Conservation (phyloP, 352 stramenopile species). For the Halophytophthora batemanensis region DNA sequence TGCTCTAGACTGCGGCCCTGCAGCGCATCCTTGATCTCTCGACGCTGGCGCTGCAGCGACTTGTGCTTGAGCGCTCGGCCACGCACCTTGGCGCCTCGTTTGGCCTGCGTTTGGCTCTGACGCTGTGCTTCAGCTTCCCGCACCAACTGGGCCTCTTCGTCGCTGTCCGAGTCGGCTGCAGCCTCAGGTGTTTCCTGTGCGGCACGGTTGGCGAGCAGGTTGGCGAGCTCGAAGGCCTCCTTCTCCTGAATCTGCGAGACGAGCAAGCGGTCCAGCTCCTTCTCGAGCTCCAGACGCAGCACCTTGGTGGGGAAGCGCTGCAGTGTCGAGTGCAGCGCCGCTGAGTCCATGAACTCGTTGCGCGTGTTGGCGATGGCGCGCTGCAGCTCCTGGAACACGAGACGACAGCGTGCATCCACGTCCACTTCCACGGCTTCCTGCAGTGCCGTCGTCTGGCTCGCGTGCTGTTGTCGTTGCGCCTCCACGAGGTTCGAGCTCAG, state of each 20-base stretch:
- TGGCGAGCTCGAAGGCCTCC: slow-evolving; percentile 56
- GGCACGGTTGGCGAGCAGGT: slow-evolving; percentile 33
- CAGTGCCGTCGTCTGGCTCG: slow-evolving; percentile 18
- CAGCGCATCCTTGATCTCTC: slow-evolving; percentile 71
- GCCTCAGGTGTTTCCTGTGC: slow-evolving; percentile 5
- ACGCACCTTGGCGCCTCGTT: slow-evolving; percentile 39
- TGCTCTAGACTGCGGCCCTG: slow-evolving; percentile 62
- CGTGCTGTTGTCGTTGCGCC: slow-evolving; percentile 34
- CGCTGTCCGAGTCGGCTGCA: slow-evolving; percentile 68
- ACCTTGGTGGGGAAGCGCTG: slow-evolving; percentile 91
- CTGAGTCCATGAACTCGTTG: slow-evolving; percentile 90
- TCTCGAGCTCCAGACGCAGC: slow-evolving; percentile 87
- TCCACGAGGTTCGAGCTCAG: slow-evolving; percentile 51
- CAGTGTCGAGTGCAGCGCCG: slow-evolving; percentile 82
- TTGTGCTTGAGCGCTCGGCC: slow-evolving; percentile 55
- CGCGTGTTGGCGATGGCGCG: slow-evolving; percentile 76
- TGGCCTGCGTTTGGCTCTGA: slow-evolving; percentile 26
- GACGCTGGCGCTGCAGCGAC: slow-evolving; percentile 67
- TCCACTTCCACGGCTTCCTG: slow-evolving; percentile 68
- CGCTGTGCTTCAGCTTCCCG: slow-evolving; percentile 38
- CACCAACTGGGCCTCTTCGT: slow-evolving; percentile 67
- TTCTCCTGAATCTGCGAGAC: slow-evolving; percentile 80
- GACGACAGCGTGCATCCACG: slow-evolving; percentile 79
- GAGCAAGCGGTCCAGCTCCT: slow-evolving; percentile 89
- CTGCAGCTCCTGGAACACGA: slow-evolving; percentile 90